Conservation (phyloP, 2,329 filamentous ascomycete genomes). For the Chrysosporium keratinophilum region DNA sequence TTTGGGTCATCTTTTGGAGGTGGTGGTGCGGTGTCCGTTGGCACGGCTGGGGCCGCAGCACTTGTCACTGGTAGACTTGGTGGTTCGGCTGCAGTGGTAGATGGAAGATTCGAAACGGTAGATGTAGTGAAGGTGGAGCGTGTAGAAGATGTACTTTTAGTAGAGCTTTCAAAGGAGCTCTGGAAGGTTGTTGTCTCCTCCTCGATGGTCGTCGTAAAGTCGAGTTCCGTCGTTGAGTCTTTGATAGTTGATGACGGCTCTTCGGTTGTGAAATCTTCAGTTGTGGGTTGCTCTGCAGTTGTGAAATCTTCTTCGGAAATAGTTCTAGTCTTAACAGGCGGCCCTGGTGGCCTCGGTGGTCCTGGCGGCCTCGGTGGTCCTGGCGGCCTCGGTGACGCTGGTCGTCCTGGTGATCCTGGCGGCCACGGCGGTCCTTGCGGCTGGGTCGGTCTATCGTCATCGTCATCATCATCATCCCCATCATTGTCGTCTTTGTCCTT, state of each 20-base stretch:
- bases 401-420: neutral
- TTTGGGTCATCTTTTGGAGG: neutral
- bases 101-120: neutral
- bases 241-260: neutral
- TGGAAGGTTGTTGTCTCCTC: neutral
- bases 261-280: neutral
- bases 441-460: neutral
- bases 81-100: neutral
- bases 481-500: neutral
- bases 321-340: too few relatives aligned
- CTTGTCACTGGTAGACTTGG: neutral
- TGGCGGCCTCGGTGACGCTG: neutral
- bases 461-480: neutral
- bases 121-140: neutral
- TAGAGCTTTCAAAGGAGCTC: neutral
- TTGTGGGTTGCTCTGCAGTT: neutral
- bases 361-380: neutral
- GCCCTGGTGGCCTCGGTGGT: neutral
- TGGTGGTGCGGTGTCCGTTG: constrained; percentile 3
- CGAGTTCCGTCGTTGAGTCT: neutral
- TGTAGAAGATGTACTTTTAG: neutral
- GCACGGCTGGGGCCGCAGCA: constrained; percentile 3
- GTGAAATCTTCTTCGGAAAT: too few relatives aligned
- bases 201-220: neutral
- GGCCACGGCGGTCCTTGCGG: neutral